Evolutionary conservation across 208 protist genomes (phyloP), one percentile per base, ranked within the genome.

Genomic region (Porcisia hertigi): DNA sequence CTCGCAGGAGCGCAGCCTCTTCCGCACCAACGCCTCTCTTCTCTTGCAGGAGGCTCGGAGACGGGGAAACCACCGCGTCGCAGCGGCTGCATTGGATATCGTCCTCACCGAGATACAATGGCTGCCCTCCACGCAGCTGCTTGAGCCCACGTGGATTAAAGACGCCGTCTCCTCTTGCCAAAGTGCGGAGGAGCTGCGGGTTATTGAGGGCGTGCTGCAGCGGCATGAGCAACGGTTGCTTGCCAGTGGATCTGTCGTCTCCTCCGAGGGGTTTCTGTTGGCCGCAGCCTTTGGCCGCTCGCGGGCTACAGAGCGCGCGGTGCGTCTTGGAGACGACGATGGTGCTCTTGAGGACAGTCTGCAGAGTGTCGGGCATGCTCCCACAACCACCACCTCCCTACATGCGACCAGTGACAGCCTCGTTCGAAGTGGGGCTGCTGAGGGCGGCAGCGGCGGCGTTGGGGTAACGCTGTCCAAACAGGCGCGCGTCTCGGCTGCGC

Each of bases 41-140:
- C 16, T 97, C 3, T 80, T 95, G 72, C 83, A 87, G n/a, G 92
- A 97, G 76, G 88, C 92, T 3, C 74, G 85, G 34, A 76, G 82
- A n/a, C 81, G 80, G 1, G 76, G 49, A 1, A 64, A 80, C 78
- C 80, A 74, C 59, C 49, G 65, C 58, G 85, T 95, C 0, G 89
- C 90, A 0, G 82, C 81, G 11, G 83, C 78, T 1, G 82, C 90
- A 36, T 64, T 95, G 60, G 62, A 80, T 25, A 83, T 90, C 23
- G 82, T 77, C 23, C 69, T 93, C 20, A 59, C 77, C 14, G 78
- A 89, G 41, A 47, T 67, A 14, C 25, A n/a, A 11, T 41, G 47
- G 39, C 67, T 81, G 6, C 52, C 53, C 23, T 45, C 86, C 12
- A 67, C 55, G 8, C 57, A 85, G 59, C 63, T 74, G 55, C 39